phyloP scores from a whole-genome alignment of 768 basidiomycete species.

The Fomitopsis serialis region DNA sequence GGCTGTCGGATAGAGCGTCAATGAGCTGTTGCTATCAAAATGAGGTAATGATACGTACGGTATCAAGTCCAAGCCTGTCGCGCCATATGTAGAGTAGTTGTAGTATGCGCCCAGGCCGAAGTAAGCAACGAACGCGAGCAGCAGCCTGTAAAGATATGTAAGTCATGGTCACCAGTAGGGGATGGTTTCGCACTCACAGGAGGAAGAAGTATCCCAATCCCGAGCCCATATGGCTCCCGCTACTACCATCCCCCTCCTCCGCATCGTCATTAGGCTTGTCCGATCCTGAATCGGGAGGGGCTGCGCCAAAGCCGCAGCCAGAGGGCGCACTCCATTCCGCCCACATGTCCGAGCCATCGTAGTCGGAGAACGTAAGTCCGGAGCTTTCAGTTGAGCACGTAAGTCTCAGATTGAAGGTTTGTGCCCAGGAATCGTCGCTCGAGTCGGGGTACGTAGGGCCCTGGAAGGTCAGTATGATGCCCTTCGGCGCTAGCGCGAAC shows the following conservation, averaged over 20 bases:
- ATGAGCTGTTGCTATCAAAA: conserved; percentile 7
- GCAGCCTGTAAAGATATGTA: conserved; percentile 34
- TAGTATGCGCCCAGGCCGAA: conserved; percentile 79
- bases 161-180: not conserved
- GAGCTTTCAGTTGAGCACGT: conserved; percentile 43
- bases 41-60: conserved; percentile 50
- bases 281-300: not conserved
- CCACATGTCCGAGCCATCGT: conserved; percentile 47
- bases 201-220: conserved; percentile 89
- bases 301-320: conserved; percentile 45
- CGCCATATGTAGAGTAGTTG: conserved; percentile 85
- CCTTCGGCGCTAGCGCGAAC: conserved; percentile 39
- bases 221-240: conserved; percentile 42
- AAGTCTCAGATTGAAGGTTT: conserved; percentile 58
- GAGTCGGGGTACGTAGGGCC: conserved; percentile 58
- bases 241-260: conserved; percentile 27
- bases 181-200: conserved; percentile 37
- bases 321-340: conserved; percentile 60
- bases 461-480: conserved; percentile 49
- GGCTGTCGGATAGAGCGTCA: conserved; percentile 37
- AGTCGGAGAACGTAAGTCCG: conserved; percentile 51
- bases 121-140: conserved; percentile 66
- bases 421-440: conserved; percentile 38
- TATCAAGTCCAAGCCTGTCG: conserved; percentile 75
- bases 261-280: conserved; percentile 17